These are phyloP conservation scores for Alloteropsis semialata DNA, from an alignment of 176 grass and related monocot genomes.

Conservation along the genomic window DNA sequence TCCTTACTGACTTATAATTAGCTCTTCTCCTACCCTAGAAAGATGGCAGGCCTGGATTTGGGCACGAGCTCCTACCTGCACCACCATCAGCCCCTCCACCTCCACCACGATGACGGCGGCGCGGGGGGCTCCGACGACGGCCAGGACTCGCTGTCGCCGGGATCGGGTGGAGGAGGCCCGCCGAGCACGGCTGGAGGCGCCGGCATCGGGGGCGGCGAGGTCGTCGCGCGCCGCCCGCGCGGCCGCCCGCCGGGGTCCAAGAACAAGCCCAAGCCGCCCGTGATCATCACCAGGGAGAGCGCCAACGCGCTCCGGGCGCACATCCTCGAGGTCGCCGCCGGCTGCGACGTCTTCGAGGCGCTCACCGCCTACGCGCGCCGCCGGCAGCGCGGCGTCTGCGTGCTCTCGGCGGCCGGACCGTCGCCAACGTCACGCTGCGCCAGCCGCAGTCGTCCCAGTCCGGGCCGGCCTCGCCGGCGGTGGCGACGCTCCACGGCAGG, in stretches of 20 bases:
- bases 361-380: slow-evolving; percentile 76
- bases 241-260: slow-evolving; percentile 87
- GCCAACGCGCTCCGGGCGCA: slow-evolving; percentile 85
- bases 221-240: slow-evolving; percentile 60
- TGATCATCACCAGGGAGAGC: slow-evolving; percentile 97
- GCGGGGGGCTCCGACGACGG: slow-evolving; percentile 15
- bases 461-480: slow-evolving; percentile 37
- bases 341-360: slow-evolving; percentile 89
- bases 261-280: slow-evolving; percentile 97
- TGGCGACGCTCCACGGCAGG: slow-evolving; percentile 72
- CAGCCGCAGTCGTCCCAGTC: slow-evolving; percentile 48
- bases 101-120: slow-evolving; percentile 30
- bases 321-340: slow-evolving; percentile 85
- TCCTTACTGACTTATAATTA: slow-evolving; percentile 49
- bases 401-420: slow-evolving; percentile 76
- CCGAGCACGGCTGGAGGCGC: slow-evolving; percentile 13
- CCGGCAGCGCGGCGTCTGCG: slow-evolving; percentile 87
- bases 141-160: slow-evolving; percentile 36
- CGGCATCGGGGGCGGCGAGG: slow-evolving; percentile 35
- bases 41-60: slow-evolving; percentile 95
- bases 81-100: slow-evolving; percentile 49
- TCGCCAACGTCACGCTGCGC: slow-evolving; percentile 82
- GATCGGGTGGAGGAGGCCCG: not conserved
- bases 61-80: slow-evolving; percentile 78
- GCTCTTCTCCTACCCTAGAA: slow-evolving; percentile 50